Evolutionary conservation across 495 filamentous ascomycete species (phyloP), one percentile per base, ranked within the genome.

Genomic region (Pseudotulostoma volvatum): DNA sequence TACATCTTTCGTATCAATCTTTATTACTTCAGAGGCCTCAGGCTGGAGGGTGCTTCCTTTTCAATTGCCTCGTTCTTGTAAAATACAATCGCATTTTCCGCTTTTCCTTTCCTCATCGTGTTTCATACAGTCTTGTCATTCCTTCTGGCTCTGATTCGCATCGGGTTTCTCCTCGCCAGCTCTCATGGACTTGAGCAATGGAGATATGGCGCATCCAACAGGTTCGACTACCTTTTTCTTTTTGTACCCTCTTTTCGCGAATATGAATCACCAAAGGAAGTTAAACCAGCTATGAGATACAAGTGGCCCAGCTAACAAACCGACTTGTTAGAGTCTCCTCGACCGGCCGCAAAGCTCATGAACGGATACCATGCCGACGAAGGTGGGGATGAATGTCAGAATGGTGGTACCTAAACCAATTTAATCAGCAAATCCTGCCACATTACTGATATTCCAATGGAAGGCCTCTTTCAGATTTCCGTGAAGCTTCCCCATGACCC

Each of bases 401-500:
- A 58, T 42, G 63, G 38, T 38, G 48, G 60, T 61, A 57, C 51
- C 50, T 55, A 38, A 18, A 28, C 41, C 37, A 38, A 43, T 17
- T 36, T 41, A 32, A 34, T 17, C 14, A n/a, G 39, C 4, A 41
- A 46, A 9, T 44, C 43, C 42, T 32, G 4, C 44, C 41, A 4
- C 4, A 18, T 33, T 1, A n/a, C 18, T 14, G 4, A 11, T 15
- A 2, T 31, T 36, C 1, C 1, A 9, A 21, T 11, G 37, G 35
- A 37, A 73, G 69, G 60, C 53, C 64, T 94, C 54, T 92, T 84
- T 63, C 74, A 77, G 63, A 71, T 95, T 51, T 79, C 72, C 43
- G 72, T 95, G 50, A 73, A 78, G 50, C 74, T 97, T 19, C 90
- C 90, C 46, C 78, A 87, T 57, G 73, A 78, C 42, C 76, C 80